These are phyloP conservation scores for Asparagopsis taxiformis DNA, from an alignment of 31 red algal genomes.

Conservation along the genomic window DNA sequence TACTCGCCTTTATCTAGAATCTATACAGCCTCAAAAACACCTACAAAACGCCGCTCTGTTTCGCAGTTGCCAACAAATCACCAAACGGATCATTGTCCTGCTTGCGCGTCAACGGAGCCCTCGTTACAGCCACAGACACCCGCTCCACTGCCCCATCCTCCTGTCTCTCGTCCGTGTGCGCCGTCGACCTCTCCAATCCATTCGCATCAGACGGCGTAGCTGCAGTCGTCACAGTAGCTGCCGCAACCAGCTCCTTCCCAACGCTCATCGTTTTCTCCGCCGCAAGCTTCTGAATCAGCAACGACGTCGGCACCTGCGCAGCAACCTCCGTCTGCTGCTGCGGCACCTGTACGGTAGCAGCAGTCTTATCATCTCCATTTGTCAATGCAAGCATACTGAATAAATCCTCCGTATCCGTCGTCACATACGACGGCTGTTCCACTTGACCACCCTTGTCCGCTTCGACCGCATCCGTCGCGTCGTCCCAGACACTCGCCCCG, in stretches of 20 bases:
- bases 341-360: not conserved
- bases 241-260: too few relatives aligned
- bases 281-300: conserved; percentile 10
- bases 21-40: not conserved
- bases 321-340: too few relatives aligned
- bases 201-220: conserved; percentile 3
- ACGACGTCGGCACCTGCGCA: not conserved
- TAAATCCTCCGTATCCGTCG: not conserved
- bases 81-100: conserved; percentile 6
- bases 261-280: too few relatives aligned
- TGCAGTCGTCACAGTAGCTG: not conserved
- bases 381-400: not conserved
- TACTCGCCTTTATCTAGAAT: not conserved
- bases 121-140: not conserved
- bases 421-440: too few relatives aligned
- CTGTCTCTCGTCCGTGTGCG: too few relatives aligned
- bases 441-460: not conserved
- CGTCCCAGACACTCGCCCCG: not conserved
- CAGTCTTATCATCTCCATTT: not conserved
- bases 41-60: conserved; percentile 8
- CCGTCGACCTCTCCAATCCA: not conserved
- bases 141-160: not conserved
- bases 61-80: conserved; percentile 10
- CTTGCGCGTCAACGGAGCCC: too few relatives aligned
- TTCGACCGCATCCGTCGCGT: conserved; percentile 1